These are phyloP conservation scores for Diaporthe eres DNA, from an alignment of 2,329 filamentous ascomycete species.

Conservation along the genomic window DNA sequence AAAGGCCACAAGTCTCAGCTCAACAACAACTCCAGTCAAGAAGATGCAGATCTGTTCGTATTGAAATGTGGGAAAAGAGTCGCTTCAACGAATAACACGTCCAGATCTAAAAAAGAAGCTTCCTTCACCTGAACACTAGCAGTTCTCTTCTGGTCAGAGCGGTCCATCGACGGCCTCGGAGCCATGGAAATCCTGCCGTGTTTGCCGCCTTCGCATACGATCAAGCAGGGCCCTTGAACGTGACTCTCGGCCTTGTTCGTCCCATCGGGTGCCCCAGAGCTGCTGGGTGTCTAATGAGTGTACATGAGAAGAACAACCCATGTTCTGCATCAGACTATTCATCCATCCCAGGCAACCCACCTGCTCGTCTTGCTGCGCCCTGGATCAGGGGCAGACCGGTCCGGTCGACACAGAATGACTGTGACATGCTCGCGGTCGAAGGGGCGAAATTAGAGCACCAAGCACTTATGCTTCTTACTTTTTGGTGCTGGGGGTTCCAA, in stretches of 20 bases:
- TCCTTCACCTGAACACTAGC: conserved; percentile 32
- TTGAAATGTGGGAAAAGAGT: conserved; percentile 42
- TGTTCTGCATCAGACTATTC: conserved; percentile 36
- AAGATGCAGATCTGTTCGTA: conserved; percentile 43
- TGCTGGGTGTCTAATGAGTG: conserved; percentile 31
- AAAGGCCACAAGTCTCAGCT: conserved; percentile 21
- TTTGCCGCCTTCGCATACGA: conserved; percentile 32
- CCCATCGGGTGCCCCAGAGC: conserved; percentile 21
- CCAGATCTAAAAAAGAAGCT: conserved; percentile 42
- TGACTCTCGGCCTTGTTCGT: conserved; percentile 31
- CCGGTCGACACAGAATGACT: conserved; percentile 14
- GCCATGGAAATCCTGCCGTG: conserved; percentile 18
- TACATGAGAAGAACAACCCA: conserved; percentile 31
- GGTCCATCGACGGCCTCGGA: conserved; percentile 18
- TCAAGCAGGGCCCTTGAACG: conserved; percentile 23
- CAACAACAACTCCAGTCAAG: conserved; percentile 32
- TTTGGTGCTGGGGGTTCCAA: conserved; percentile 89
- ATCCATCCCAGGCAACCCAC: conserved; percentile 37
- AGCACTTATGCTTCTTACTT: conserved; percentile 80
- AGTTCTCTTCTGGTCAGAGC: conserved; percentile 33
- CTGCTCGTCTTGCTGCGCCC: conserved; percentile 32
- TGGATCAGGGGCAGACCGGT: conserved; percentile 2
- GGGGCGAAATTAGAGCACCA: conserved; percentile 70
- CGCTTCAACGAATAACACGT: conserved; percentile 42
- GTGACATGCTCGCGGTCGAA: conserved; percentile 5